A percentile compares a stretch with the other conserved stretches of the same genome.
These are phyloP conservation scores for Malus fusca DNA, from an alignment of 306 rosid species.

Conservation along the genomic window DNA sequence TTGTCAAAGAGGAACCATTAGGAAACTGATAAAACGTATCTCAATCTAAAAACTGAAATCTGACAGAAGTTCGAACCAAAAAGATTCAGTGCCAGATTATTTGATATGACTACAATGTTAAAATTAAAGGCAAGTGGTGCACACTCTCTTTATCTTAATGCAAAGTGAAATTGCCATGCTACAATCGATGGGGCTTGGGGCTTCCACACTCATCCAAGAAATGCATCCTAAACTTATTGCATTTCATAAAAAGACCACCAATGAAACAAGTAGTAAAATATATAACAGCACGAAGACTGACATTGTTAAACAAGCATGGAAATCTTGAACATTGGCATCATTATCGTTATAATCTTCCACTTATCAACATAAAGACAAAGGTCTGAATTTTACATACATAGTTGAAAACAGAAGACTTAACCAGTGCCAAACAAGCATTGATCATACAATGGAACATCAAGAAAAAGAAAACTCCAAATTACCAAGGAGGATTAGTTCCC, in stretches of 20 bases:
- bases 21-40: background rate
- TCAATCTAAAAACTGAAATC: background rate
- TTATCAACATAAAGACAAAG: background rate
- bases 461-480: constrained; percentile 24
- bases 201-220: background rate
- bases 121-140: background rate
- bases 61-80: background rate
- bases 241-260: background rate
- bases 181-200: background rate
- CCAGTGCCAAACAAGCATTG: constrained; percentile 3
- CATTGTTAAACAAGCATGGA: background rate
- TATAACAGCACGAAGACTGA: background rate
- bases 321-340: background rate
- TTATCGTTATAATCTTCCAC: background rate
- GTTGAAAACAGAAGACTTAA: background rate
- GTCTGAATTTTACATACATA: background rate
- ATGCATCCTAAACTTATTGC: background rate
- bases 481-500: constrained; percentile 77
- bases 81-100: background rate
- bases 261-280: background rate
- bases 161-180: background rate
- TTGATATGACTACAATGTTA: background rate
- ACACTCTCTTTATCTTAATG: background rate
- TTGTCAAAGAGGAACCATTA: background rate
- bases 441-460: background rate